Evolutionary conservation across 2,329 filamentous ascomycete genomes (phyloP).

Genomic region (Knoxdaviesia capensis): DNA sequence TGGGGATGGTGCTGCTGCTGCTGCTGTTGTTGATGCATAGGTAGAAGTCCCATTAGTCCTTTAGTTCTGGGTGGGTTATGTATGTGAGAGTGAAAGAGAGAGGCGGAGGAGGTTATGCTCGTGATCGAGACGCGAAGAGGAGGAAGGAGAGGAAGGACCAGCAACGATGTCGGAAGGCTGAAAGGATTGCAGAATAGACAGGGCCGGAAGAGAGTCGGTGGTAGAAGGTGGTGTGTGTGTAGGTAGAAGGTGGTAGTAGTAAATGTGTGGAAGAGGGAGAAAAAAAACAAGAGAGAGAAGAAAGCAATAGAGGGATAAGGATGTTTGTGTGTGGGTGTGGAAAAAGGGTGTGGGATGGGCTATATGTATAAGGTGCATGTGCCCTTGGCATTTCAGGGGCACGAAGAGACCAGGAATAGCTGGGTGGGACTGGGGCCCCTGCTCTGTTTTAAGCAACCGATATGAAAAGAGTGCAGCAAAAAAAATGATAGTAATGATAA

Average conservation of each 20-base stretch:
- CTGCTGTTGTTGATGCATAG: conserved; percentile 41
- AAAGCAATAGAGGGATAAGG: background rate
- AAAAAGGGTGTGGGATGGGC: background rate
- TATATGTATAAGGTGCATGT: too few species aligned
- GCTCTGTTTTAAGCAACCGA: too few species aligned
- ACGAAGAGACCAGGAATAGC: too few species aligned
- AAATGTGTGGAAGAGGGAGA: background rate
- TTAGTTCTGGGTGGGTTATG: conserved; percentile 3
- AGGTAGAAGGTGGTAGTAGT: background rate
- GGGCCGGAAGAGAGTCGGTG: background rate
- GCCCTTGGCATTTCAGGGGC: too few species aligned
- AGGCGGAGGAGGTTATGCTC: background rate
- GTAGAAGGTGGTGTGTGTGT: background rate
- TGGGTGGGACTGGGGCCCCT: too few species aligned
- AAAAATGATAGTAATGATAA: too few species aligned
- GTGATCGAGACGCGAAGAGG: background rate
- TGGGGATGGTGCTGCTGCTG: conserved; percentile 28
- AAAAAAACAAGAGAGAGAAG: conserved; percentile 1
- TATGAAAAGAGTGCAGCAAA: too few species aligned
- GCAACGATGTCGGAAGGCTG: too few species aligned
- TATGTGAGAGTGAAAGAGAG: conserved; percentile 6
- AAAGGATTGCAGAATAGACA: background rate
- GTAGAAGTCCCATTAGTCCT: conserved; percentile 38
- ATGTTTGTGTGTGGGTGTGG: background rate
- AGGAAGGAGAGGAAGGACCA: too few species aligned